phyloP scores from a whole-genome alignment of 1,284 basidiomycete genomes.

The Fistulina hepatica region DNA sequence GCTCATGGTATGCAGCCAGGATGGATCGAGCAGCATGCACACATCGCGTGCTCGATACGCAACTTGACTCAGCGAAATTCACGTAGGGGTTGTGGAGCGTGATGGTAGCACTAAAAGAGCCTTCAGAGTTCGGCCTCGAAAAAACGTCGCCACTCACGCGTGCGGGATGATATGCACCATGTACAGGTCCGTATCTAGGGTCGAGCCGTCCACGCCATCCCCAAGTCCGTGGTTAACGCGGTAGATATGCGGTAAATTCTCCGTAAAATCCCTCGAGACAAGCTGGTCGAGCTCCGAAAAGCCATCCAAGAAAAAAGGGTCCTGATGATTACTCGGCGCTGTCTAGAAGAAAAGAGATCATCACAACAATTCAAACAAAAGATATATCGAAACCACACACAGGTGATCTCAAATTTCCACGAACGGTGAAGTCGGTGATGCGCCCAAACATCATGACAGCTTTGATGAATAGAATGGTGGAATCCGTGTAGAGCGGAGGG shows the following conservation, averaged over 20 bases:
- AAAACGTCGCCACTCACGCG: slow-evolving; percentile 42
- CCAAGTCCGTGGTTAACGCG: slow-evolving; percentile 50
- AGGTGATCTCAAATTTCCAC: slow-evolving; percentile 58
- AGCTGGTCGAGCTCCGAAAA: slow-evolving; percentile 61
- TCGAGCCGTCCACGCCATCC: slow-evolving; percentile 41
- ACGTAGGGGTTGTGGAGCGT: slow-evolving; percentile 74
- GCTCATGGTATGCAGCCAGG: slow-evolving; percentile 57
- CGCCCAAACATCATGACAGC: slow-evolving; percentile 71
- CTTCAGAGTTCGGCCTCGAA: slow-evolving; percentile 7
- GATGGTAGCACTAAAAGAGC: slow-evolving; percentile 56
- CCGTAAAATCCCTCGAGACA: slow-evolving; percentile 53
- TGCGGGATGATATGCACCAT: slow-evolving; percentile 76
- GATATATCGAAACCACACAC: no score
- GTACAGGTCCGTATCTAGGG: slow-evolving; percentile 68
- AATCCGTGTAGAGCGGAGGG: slow-evolving; percentile 64
- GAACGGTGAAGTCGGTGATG: slow-evolving; percentile 73
- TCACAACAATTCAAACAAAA: no score
- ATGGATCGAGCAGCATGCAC: slow-evolving; percentile 62
- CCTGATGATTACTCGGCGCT: slow-evolving; percentile 51
- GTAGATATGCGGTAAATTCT: slow-evolving; percentile 54
- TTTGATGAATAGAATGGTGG: slow-evolving; percentile 69
- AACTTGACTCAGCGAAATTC: slow-evolving; percentile 54
- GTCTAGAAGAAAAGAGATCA: no score
- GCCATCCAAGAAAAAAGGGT: slow-evolving; percentile 52
- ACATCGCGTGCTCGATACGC: slow-evolving; percentile 58